These are phyloP conservation scores for Dichomitus squalens DNA, from an alignment of 1,284 basidiomycete genomes.

Conservation along the genomic window DNA sequence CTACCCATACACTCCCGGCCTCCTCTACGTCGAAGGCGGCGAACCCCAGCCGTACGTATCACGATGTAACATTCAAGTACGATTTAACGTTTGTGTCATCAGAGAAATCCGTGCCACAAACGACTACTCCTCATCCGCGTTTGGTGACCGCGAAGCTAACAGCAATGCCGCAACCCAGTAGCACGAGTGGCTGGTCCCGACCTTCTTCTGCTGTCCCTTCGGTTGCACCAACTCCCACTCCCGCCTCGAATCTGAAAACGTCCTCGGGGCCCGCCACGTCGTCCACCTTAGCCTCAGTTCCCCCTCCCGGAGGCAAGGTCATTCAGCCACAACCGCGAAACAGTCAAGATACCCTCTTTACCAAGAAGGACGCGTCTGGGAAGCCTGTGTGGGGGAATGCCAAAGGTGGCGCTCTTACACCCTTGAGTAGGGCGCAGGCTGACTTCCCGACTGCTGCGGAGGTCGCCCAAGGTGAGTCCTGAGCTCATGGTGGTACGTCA, in stretches of 20 bases:
- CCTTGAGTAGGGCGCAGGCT: constrained; percentile 42
- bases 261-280: constrained; percentile 32
- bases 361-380: constrained; percentile 45
- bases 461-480: constrained; percentile 72
- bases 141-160: constrained; percentile 87
- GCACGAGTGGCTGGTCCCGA: constrained; percentile 74
- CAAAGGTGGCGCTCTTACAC: constrained; percentile 38
- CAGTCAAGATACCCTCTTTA: constrained; percentile 35
- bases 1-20: constrained; percentile 41
- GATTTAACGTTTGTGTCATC: constrained; percentile 11
- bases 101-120: constrained; percentile 61
- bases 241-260: constrained; percentile 35
- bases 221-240: constrained; percentile 43
- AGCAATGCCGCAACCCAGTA: constrained; percentile 54
- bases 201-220: constrained; percentile 72
- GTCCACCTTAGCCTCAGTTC: constrained; percentile 41
- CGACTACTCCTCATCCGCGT: constrained; percentile 66
- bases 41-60: constrained; percentile 51
- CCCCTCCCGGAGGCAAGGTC: constrained; percentile 61
- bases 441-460: constrained; percentile 95
- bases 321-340: constrained; percentile 68
- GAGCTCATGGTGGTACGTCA: background rate
- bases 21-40: constrained; percentile 50
- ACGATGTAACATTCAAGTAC: constrained; percentile 4
- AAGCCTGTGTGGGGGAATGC: constrained; percentile 70